These are phyloP conservation scores for Biscogniauxia marginata DNA, from an alignment of 2,329 filamentous ascomycete genomes.

Conservation along the genomic window DNA sequence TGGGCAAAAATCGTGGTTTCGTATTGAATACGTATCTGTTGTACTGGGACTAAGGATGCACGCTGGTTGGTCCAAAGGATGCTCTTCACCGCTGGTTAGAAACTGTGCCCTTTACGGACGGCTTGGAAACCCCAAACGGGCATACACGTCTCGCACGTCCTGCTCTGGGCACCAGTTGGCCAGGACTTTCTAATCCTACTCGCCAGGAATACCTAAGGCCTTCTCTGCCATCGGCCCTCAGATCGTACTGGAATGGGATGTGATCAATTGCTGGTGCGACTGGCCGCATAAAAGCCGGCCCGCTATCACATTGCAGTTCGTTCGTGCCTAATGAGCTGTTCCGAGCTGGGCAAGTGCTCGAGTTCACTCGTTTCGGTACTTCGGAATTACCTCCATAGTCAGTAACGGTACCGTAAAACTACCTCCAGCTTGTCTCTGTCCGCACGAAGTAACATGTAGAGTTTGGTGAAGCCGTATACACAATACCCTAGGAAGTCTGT, in stretches of 20 bases:
- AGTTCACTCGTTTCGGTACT: slow-evolving; percentile 16
- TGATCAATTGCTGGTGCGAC: slow-evolving; percentile 27
- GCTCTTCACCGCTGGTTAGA: slow-evolving; percentile 29
- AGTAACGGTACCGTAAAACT: slow-evolving; percentile 2
- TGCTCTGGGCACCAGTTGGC: slow-evolving; percentile 12
- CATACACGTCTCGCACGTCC: slow-evolving; percentile 22
- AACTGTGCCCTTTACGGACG: slow-evolving; percentile 18
- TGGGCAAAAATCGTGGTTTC: slow-evolving; percentile 22
- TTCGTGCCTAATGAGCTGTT: slow-evolving; percentile 30
- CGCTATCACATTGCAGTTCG: slow-evolving; percentile 31
- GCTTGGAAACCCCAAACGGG: slow-evolving; percentile 21
- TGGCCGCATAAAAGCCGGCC: slow-evolving; percentile 33
- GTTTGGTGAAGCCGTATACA: slow-evolving; percentile 11
- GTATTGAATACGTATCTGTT: slow-evolving; percentile 17
- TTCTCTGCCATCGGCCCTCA: slow-evolving; percentile 20
- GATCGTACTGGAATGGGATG: slow-evolving; percentile 28
- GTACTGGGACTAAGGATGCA: slow-evolving; percentile 13
- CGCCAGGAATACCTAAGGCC: not conserved
- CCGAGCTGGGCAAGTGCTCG: slow-evolving; percentile 22
- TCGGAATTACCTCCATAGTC: slow-evolving; percentile 21
- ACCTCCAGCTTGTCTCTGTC: slow-evolving; percentile 7
- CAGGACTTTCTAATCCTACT: not conserved
- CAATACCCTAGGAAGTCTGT: slow-evolving; percentile 12
- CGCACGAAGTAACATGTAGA: slow-evolving; percentile 3
- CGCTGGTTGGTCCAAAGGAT: slow-evolving; percentile 15